Conservation (phyloP, 2,329 filamentous ascomycete genomes). For the Pseudocercospora fijiensis region DNA sequence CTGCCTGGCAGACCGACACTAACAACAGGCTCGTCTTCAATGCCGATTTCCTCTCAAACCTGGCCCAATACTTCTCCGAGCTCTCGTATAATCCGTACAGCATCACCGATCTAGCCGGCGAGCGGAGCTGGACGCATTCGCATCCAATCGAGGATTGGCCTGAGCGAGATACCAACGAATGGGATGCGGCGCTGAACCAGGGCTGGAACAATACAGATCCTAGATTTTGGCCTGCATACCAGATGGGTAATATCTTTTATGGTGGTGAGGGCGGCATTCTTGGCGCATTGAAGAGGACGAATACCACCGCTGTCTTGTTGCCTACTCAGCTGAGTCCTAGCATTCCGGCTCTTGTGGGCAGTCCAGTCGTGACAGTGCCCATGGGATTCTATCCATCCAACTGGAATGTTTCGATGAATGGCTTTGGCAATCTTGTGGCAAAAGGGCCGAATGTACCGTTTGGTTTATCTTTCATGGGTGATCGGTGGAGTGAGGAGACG, state of each 20-base stretch:
- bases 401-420: conserved; percentile 48
- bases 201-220: conserved; percentile 59
- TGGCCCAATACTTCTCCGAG: conserved; percentile 57
- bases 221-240: conserved; percentile 58
- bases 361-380: conserved; percentile 63
- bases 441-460: conserved; percentile 59
- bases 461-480: conserved; percentile 63
- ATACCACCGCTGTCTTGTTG: conserved; percentile 62
- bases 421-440: conserved; percentile 53
- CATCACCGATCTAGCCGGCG: conserved; percentile 53
- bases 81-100: conserved; percentile 59
- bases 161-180: conserved; percentile 57
- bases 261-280: conserved; percentile 61
- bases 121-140: conserved; percentile 57
- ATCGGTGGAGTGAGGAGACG: conserved; percentile 59
- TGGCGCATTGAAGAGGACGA: conserved; percentile 57
- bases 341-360: conserved; percentile 57
- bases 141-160: conserved; percentile 60
- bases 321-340: conserved; percentile 53
- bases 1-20: conserved; percentile 44
- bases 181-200: conserved; percentile 54
- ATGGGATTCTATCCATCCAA: conserved; percentile 57
- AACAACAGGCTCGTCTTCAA: conserved; percentile 50
- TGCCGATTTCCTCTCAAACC: conserved; percentile 60
- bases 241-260: conserved; percentile 50